These are phyloP conservation scores for Aegilops umbellulata DNA, from an alignment of 176 grass and related monocot species.

Conservation along the genomic window DNA sequence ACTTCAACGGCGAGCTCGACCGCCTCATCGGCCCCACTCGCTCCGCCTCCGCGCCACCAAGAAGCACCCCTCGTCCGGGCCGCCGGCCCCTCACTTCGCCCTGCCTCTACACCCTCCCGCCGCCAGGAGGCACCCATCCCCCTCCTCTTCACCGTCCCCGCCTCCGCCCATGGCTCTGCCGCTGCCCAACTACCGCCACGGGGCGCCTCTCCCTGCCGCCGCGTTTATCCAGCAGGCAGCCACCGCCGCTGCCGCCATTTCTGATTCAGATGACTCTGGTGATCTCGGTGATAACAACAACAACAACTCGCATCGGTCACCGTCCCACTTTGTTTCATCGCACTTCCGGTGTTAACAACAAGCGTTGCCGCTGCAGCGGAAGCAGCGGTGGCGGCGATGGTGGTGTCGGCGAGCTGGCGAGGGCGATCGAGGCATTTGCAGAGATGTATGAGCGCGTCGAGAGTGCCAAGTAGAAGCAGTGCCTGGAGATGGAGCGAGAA, in stretches of 20 bases:
- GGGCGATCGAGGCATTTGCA: slow-evolving; percentile 70
- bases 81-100: neutral
- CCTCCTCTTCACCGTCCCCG: slow-evolving; percentile 32
- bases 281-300: neutral
- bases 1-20: slow-evolving; percentile 74
- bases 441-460: slow-evolving; percentile 94
- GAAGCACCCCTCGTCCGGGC: neutral
- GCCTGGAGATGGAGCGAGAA: slow-evolving; percentile 78
- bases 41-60: slow-evolving; percentile 20
- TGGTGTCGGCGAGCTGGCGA: slow-evolving; percentile 66
- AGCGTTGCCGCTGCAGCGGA: slow-evolving; percentile 19
- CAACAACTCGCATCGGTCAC: slow-evolving; percentile 25
- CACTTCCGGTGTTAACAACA: slow-evolving; percentile 37
- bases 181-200: slow-evolving; percentile 26
- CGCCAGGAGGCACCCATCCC: slow-evolving; percentile 17
- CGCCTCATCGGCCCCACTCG: slow-evolving; percentile 64
- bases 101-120: neutral
- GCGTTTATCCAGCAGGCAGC: slow-evolving; percentile 47
- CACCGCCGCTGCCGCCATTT: slow-evolving; percentile 31
- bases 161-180: slow-evolving; percentile 45
- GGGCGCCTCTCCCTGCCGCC: slow-evolving; percentile 36
- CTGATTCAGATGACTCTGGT: slow-evolving; percentile 36
- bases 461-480: slow-evolving; percentile 68
- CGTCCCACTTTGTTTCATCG: slow-evolving; percentile 46
- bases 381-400: slow-evolving; percentile 16